Conservation (phyloP, 2,329 filamentous ascomycete species). For the Exophiala spinifera region DNA sequence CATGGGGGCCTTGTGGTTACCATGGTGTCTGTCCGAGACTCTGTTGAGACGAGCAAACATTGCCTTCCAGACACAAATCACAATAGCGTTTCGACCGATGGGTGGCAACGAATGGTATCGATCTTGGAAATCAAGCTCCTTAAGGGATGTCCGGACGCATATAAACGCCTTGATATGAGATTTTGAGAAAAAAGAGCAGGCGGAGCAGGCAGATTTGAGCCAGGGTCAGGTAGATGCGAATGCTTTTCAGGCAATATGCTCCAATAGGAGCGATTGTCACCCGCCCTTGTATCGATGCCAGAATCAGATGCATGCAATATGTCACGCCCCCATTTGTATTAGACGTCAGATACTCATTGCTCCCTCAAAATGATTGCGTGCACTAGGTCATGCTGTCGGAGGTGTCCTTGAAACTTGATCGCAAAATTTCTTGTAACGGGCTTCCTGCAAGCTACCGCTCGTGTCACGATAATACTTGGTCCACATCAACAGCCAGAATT, state of each 20-base stretch:
- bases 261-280: slow-evolving; percentile 15
- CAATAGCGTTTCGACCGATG: neutral
- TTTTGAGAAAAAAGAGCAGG: slow-evolving; percentile 11
- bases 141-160: neutral
- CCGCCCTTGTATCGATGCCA: slow-evolving; percentile 1
- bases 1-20: slow-evolving; percentile 2
- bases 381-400: slow-evolving; percentile 20
- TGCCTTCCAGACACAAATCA: neutral
- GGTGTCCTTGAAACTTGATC: slow-evolving; percentile 24
- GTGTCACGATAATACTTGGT: slow-evolving; percentile 24
- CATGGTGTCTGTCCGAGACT: slow-evolving; percentile 15
- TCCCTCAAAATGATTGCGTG: slow-evolving; percentile 5
- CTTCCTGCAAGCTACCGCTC: slow-evolving; percentile 21
- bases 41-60: slow-evolving; percentile 1
- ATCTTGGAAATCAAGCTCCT: neutral
- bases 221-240: slow-evolving; percentile 12
- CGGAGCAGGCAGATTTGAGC: slow-evolving; percentile 8
- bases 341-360: slow-evolving; percentile 9
- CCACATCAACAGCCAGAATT: slow-evolving; percentile 22
- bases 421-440: slow-evolving; percentile 27
- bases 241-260: slow-evolving; percentile 15
- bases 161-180: slow-evolving; percentile 1
- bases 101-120: neutral
- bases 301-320: slow-evolving; percentile 14
- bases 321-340: slow-evolving; percentile 22